Evolutionary conservation across 192 early-diverging fungal genomes (phyloP).

Genomic region (Podila epigama): DNA sequence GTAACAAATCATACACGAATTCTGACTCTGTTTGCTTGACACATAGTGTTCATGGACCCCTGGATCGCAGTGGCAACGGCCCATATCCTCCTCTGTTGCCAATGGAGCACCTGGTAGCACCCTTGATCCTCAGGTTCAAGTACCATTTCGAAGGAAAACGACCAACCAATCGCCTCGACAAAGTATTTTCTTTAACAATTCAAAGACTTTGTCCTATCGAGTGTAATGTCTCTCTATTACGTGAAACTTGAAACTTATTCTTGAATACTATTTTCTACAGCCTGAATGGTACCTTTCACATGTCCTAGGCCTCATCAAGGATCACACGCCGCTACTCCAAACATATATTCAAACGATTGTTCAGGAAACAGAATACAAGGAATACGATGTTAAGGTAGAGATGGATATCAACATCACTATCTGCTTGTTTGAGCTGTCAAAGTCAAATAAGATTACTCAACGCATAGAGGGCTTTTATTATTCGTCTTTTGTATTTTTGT

Average conservation of each 20-base stretch:
- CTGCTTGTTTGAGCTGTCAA: not conserved
- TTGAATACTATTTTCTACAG: conserved; percentile 13
- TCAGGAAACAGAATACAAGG: conserved; percentile 51
- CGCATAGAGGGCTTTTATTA: not conserved
- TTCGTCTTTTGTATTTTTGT: not conserved
- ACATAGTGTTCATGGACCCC: conserved; percentile 13
- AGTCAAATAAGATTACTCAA: not conserved
- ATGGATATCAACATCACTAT: not conserved
- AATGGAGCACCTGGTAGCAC: conserved; percentile 61
- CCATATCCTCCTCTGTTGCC: conserved; percentile 54
- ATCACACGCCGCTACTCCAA: conserved; percentile 70
- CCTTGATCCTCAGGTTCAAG: conserved; percentile 70
- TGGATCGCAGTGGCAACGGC: conserved; percentile 18
- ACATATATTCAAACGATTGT: conserved; percentile 69
- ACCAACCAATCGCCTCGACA: conserved; percentile 77
- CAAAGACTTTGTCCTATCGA: not conserved
- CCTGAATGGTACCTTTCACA: conserved; percentile 84
- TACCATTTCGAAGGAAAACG: conserved; percentile 78
- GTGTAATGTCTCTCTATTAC: too few species aligned
- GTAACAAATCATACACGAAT: not conserved
- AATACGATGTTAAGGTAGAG: conserved; percentile 60
- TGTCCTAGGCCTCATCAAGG: conserved; percentile 61
- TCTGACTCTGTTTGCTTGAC: not conserved
- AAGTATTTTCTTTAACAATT: conserved; percentile 46
- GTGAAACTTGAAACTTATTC: not conserved